Evolutionary conservation across 176 grass and related monocot genomes (phyloP).

Genomic region (maize (Zea mays)): Zm-B73-REFERENCE-NAM-5.0 NC_050098.1:213847501-213848000

Average conservation of each 20-base stretch:
- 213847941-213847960: no score
- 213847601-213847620: background rate
- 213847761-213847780: no score
- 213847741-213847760: background rate
- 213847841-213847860: no score
- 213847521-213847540: conserved; percentile 19
- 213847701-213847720: background rate
- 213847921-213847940: no score
- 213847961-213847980: no score
- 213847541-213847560: background rate
- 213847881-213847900: no score
- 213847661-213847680: background rate
- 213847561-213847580: background rate
- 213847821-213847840: no score
- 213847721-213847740: background rate
- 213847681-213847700: background rate
- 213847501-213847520: conserved; percentile 17
- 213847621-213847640: conserved; percentile 41
- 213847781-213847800: no score
- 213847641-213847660: conserved; percentile 14
- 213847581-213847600: conserved; percentile 30
- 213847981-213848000: no score
- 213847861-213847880: no score
- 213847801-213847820: no score
- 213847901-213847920: no score